These are phyloP conservation scores for Closterium sp. DNA, from an alignment of 139 green algal genomes.

Conservation along the genomic window DNA sequence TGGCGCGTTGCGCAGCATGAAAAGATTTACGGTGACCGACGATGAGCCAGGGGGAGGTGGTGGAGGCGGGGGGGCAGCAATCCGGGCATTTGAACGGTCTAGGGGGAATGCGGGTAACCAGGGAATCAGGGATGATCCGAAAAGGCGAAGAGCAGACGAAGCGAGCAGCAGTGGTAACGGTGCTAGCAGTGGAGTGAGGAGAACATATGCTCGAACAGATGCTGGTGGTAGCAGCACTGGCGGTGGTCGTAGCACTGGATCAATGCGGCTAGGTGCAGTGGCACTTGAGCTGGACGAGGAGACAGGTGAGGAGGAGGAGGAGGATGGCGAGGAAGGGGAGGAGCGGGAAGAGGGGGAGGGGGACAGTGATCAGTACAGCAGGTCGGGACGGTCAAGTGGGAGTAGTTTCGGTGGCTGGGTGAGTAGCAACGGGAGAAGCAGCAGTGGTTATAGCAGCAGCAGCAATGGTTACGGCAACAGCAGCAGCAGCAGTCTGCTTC, in stretches of 20 bases:
- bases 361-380: background rate
- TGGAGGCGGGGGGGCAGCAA: background rate
- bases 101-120: background rate
- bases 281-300: too few relatives aligned
- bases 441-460: background rate
- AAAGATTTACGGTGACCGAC: background rate
- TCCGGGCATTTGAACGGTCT: background rate
- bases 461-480: background rate
- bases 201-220: too few relatives aligned
- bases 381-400: background rate
- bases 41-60: background rate
- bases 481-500: background rate
- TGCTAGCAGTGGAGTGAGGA: background rate
- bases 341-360: background rate
- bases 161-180: background rate
- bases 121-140: background rate
- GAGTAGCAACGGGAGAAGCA: background rate
- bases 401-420: background rate
- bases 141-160: background rate
- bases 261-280: too few relatives aligned
- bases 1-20: background rate
- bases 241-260: background rate
- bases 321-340: background rate
- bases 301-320: too few relatives aligned
- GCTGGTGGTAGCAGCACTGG: background rate